A percentile compares a stretch with the other conserved stretches of the same genome.
phyloP scores from a whole-genome alignment of 139 green algal genomes.

The Chlorella sorokiniana region DNA sequence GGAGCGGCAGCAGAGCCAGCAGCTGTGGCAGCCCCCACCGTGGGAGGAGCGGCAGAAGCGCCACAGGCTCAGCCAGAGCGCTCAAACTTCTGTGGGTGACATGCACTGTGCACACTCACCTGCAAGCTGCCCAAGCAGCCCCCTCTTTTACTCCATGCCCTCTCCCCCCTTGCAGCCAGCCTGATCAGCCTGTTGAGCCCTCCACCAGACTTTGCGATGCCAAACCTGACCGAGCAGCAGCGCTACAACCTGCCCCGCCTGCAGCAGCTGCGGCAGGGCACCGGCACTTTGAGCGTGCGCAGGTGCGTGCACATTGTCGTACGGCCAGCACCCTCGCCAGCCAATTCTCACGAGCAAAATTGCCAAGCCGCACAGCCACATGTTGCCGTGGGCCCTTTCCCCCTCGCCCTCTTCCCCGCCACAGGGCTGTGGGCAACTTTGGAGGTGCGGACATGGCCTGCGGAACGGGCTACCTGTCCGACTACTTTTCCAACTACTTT shows the following conservation, averaged over 20 bases:
- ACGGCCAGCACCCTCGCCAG: neutral
- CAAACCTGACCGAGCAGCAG: neutral
- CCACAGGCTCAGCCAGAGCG: too few species aligned
- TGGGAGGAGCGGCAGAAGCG: too few species aligned
- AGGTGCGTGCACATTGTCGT: neutral
- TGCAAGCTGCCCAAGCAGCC: neutral
- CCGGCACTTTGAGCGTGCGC: neutral
- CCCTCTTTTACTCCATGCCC: too few species aligned
- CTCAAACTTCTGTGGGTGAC: too few species aligned
- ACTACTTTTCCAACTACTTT: constrained; percentile 24
- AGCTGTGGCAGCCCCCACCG: too few species aligned
- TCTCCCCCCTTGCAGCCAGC: constrained; percentile 10
- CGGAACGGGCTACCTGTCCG: constrained; percentile 35
- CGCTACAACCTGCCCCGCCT: neutral
- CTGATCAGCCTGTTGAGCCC: constrained; percentile 22
- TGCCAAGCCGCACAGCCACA: neutral
- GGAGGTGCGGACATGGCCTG: constrained; percentile 35
- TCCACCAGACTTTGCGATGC: neutral
- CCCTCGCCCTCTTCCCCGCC: neutral
- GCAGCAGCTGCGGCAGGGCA: constrained; percentile 12
- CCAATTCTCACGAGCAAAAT: neutral
- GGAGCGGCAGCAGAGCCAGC: too few species aligned
- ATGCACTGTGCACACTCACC: neutral
- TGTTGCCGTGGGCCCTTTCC: too few species aligned
- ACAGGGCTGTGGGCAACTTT: constrained; percentile 29